phyloP scores from a whole-genome alignment of 1,284 basidiomycete species.

The Thecaphora thlaspeos region DNA sequence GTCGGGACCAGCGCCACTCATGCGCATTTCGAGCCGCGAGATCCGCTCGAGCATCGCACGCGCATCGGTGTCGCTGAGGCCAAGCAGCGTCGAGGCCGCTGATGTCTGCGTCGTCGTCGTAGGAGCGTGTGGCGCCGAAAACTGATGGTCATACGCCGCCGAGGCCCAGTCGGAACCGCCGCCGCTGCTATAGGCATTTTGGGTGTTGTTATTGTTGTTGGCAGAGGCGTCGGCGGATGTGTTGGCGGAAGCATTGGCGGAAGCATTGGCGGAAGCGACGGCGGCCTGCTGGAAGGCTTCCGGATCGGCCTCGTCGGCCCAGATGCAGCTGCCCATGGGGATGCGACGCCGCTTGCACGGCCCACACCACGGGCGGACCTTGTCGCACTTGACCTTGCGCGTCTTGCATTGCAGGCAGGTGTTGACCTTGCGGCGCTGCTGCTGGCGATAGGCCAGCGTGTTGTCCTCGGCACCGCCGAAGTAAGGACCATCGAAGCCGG shows the following conservation, averaged over 20 bases:
- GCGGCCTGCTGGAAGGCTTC: conserved; percentile 24
- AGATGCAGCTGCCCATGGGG: conserved; percentile 42
- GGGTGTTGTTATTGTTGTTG: too few species aligned
- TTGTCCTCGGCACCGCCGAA: too few species aligned
- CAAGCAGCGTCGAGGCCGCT: conserved; percentile 12
- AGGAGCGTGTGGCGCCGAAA: conserved; percentile 1
- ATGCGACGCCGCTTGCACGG: conserved; percentile 50
- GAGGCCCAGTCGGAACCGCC: conserved; percentile 6
- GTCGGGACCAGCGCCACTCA: conserved; percentile 9
- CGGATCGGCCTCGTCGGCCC: conserved; percentile 39
- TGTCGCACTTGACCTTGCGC: conserved; percentile 50
- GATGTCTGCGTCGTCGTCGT: background rate
- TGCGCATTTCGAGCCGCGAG: conserved; percentile 33
- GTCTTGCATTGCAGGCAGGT: conserved; percentile 54
- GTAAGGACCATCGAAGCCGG: too few species aligned
- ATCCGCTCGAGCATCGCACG: conserved; percentile 45
- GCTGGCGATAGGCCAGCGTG: background rate
- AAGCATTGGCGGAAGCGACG: too few species aligned
- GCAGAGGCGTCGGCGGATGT: too few species aligned
- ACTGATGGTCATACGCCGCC: conserved; percentile 7
- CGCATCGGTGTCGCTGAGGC: conserved; percentile 32
- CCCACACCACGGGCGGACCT: conserved; percentile 48
- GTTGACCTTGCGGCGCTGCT: conserved; percentile 51
- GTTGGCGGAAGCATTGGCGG: too few species aligned
- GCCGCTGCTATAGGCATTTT: too few species aligned